These are phyloP conservation scores for Colletotrichum scovillei DNA, from an alignment of 2,329 filamentous ascomycete species.

Conservation along the genomic window DNA sequence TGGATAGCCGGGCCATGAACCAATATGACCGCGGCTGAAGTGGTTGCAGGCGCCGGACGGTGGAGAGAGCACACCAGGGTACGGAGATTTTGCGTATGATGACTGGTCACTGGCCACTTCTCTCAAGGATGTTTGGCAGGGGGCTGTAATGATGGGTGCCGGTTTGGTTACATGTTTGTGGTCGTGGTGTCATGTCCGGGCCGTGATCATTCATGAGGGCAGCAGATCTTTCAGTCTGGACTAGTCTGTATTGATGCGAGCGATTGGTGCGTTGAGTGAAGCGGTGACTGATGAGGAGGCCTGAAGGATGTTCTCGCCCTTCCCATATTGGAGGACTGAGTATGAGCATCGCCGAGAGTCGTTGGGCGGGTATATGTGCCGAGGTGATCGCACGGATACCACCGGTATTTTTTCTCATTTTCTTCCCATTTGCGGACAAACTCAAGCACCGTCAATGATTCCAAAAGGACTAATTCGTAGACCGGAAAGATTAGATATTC, in stretches of 20 bases:
- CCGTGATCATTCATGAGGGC: neutral
- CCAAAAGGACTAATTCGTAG: neutral
- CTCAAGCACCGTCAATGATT: neutral
- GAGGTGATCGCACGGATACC: too few species aligned
- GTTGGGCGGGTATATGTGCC: neutral
- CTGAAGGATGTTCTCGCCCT: neutral
- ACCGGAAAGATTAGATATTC: too few species aligned
- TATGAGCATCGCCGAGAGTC: too few species aligned
- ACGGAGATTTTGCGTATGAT: neutral
- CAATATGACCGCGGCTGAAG: slow-evolving; percentile 14
- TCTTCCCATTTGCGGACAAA: neutral
- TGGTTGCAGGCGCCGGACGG: neutral
- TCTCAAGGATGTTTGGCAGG: neutral
- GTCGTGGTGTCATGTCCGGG: neutral
- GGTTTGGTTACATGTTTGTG: slow-evolving; percentile 17
- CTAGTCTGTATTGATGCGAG: neutral
- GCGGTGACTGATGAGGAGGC: neutral
- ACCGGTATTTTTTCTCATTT: neutral
- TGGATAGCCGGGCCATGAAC: neutral
- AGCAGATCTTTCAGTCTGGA: neutral
- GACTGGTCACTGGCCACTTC: neutral
- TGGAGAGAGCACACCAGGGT: neutral
- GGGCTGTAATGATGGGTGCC: slow-evolving; percentile 1
- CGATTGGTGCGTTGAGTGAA: neutral
- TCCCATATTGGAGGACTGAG: neutral